phyloP scores from a whole-genome alignment of 2,329 filamentous ascomycete species.

The Hansfordia pulvinata region DNA sequence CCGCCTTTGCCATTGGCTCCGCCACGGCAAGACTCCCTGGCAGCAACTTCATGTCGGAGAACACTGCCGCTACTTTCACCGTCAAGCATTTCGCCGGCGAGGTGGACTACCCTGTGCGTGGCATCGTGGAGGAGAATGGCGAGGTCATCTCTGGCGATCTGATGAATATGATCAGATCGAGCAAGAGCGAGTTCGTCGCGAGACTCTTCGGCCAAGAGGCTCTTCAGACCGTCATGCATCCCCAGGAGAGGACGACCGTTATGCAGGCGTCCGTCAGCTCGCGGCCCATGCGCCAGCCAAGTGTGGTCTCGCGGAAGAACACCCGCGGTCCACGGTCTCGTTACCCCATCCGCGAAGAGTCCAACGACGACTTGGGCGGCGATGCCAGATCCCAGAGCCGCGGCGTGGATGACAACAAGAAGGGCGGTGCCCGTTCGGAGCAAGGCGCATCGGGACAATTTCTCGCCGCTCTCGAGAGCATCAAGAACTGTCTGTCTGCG shows the following conservation, averaged over 20 bases:
- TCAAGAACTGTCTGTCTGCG: conserved; percentile 73
- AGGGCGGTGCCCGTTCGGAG: conserved; percentile 36
- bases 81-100: conserved; percentile 94
- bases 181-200: conserved; percentile 77
- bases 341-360: conserved; percentile 25
- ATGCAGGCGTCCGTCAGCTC: conserved; percentile 95
- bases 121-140: conserved; percentile 86
- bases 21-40: conserved; percentile 67
- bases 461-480: conserved; percentile 74
- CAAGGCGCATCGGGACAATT: conserved; percentile 92
- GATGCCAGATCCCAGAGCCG: conserved; percentile 15
- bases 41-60: conserved; percentile 80
- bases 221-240: conserved; percentile 83
- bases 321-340: conserved; percentile 22
- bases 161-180: conserved; percentile 82
- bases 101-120: conserved; percentile 82
- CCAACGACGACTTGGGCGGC: conserved; percentile 27
- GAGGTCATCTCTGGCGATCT: conserved; percentile 92
- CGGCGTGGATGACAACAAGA: conserved; percentile 16
- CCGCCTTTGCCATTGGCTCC: conserved; percentile 68
- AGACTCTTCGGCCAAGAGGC: conserved; percentile 95
- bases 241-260: conserved; percentile 77
- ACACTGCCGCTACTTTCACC: conserved; percentile 68
- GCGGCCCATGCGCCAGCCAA: conserved; percentile 83
- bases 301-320: conserved; percentile 73